These are phyloP conservation scores for Calonectria pauciramosa DNA, from an alignment of 2,329 filamentous ascomycete genomes.

Conservation along the genomic window DNA sequence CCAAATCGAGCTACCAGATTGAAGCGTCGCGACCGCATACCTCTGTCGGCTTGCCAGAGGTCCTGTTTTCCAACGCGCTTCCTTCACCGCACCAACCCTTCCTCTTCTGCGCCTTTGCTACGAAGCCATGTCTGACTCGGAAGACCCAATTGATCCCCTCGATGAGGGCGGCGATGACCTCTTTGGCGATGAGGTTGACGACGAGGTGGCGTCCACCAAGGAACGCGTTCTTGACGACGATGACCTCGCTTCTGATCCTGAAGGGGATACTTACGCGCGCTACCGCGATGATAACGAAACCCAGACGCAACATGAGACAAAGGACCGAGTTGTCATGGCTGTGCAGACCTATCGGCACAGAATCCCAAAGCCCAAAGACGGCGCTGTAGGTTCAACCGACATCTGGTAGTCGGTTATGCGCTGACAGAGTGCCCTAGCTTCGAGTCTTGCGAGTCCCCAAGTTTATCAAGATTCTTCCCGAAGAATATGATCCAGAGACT, in stretches of 20 bases:
- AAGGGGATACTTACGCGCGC: constrained; percentile 57
- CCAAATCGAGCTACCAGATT: constrained; percentile 6
- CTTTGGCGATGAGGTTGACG: constrained; percentile 73
- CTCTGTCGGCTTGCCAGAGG: constrained; percentile 30
- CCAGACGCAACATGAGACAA: constrained; percentile 60
- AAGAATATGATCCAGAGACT: constrained; percentile 74
- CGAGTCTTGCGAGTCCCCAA: constrained; percentile 79
- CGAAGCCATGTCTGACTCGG: constrained; percentile 67
- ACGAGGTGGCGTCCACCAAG: constrained; percentile 70
- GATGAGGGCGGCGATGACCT: constrained; percentile 72
- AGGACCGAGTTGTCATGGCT: constrained; percentile 72
- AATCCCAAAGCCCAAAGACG: constrained; percentile 78
- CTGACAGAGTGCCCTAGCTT: constrained; percentile 60
- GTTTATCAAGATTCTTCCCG: constrained; percentile 79
- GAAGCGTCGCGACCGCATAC: constrained; percentile 29
- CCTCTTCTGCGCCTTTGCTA: background rate
- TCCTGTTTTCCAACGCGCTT: background rate
- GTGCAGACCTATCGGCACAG: constrained; percentile 77
- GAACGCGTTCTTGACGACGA: constrained; percentile 76
- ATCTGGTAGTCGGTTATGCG: background rate
- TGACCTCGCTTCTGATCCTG: constrained; percentile 66
- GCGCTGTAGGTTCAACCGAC: constrained; percentile 67
- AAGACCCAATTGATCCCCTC: constrained; percentile 65
- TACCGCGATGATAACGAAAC: constrained; percentile 61
- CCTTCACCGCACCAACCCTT: background rate